Conservation (phyloP, 148 eudicot genomes). For the Vaccinium myrtillus region DNA sequence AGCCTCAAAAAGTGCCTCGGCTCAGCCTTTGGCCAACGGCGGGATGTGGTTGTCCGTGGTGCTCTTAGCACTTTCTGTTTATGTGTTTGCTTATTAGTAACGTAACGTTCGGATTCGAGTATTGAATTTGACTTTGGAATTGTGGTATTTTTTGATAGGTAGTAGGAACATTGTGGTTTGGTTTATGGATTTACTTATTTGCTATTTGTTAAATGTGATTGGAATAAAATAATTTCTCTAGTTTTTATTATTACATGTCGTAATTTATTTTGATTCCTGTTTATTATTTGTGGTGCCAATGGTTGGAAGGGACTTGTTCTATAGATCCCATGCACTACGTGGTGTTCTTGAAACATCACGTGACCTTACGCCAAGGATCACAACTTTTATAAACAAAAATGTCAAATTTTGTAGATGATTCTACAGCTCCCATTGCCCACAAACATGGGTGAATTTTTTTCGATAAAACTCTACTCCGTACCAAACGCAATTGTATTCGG, state of each 20-base stretch:
- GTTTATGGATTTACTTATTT: not conserved
- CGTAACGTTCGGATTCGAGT: not conserved
- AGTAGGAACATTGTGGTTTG: not conserved
- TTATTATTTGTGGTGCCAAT: too few relatives aligned
- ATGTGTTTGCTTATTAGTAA: not conserved
- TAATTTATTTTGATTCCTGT: too few relatives aligned
- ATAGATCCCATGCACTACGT: too few relatives aligned
- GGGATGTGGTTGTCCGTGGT: not conserved
- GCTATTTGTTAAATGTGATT: not conserved
- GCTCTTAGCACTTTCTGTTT: not conserved
- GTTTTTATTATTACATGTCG: not conserved
- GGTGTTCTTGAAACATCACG: too few relatives aligned
- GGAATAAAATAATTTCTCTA: not conserved
- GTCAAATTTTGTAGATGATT: too few relatives aligned
- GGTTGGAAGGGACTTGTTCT: too few relatives aligned
- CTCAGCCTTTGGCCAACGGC: not conserved
- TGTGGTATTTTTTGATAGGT: not conserved
- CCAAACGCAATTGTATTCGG: too few relatives aligned
- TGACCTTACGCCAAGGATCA: too few relatives aligned
- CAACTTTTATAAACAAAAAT: too few relatives aligned
- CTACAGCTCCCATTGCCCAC: too few relatives aligned
- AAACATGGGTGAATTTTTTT: not conserved
- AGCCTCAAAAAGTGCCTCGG: not conserved
- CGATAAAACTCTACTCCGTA: too few relatives aligned
- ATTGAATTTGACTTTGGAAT: not conserved